phyloP scores from a whole-genome alignment of 164 flowering plant species.

The Pachysandra terminalis region DNA sequence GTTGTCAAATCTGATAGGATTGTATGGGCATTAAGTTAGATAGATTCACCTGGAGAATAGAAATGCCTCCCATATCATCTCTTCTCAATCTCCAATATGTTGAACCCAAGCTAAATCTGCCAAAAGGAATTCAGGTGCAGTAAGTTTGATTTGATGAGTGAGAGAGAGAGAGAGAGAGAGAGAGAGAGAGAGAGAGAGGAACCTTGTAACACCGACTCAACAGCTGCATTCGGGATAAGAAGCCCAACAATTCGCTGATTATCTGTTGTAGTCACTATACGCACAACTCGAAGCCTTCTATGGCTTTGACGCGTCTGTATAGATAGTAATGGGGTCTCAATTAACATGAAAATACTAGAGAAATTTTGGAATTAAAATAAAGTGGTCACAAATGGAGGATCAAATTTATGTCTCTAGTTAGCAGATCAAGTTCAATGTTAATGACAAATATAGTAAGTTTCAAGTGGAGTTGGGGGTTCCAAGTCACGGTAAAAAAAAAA shows the following conservation, averaged over 20 bases:
- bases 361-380: neutral
- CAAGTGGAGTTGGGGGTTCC: too few species aligned
- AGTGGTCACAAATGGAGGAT: too few species aligned
- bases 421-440: too few species aligned
- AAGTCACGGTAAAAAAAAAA: too few species aligned
- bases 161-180: neutral
- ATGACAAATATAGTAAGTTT: too few species aligned
- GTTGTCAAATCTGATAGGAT: neutral
- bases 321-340: neutral
- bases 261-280: constrained; percentile 77
- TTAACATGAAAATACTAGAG: neutral
- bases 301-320: constrained; percentile 84
- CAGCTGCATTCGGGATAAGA: constrained; percentile 82
- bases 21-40: too few species aligned
- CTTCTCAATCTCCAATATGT: constrained; percentile 59
- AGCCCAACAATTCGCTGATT: constrained; percentile 83
- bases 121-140: constrained; percentile 1
- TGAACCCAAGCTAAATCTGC: constrained; percentile 86
- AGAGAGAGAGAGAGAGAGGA: constrained; percentile 17
- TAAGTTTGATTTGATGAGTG: neutral
- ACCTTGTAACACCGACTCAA: constrained; percentile 89
- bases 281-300: constrained; percentile 75
- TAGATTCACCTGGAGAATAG: neutral
- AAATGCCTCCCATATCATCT: neutral
- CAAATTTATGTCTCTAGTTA: neutral